Evolutionary conservation across 257 asterid genomes (phyloP).

Genomic region (Vinca minor): DNA sequence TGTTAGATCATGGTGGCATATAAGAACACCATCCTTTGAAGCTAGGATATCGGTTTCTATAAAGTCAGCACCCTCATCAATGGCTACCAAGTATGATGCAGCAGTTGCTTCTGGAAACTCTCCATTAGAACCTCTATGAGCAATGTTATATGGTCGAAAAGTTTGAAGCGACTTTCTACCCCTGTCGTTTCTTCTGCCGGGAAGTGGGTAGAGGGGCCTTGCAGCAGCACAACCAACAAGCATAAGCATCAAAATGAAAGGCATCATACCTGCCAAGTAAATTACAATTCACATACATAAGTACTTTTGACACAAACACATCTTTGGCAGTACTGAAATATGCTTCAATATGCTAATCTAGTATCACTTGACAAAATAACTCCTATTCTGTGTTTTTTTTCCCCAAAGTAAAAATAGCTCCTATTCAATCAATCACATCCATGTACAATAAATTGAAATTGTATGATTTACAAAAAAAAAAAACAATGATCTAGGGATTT

Average conservation of each 20-base stretch:
- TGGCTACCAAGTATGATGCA: constrained; percentile 88
- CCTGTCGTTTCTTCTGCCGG: constrained; percentile 78
- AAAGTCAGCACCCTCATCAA: constrained; percentile 96
- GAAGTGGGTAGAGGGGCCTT: constrained; percentile 84
- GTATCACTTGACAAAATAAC: too few species aligned
- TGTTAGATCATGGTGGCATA: constrained; percentile 68
- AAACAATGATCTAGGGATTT: background rate
- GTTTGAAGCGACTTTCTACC: constrained; percentile 67
- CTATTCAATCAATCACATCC: too few species aligned
- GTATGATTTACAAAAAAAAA: background rate
- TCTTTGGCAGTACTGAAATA: too few species aligned
- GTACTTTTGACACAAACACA: too few species aligned
- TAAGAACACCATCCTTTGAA: constrained; percentile 78
- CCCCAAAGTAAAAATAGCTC: too few species aligned
- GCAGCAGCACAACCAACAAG: constrained; percentile 62
- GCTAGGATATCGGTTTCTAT: constrained; percentile 82
- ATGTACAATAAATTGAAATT: background rate
- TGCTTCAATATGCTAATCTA: too few species aligned
- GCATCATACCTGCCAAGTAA: constrained; percentile 41
- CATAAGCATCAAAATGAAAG: constrained; percentile 52
- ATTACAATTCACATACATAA: too few species aligned
- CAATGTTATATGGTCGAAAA: constrained; percentile 82
- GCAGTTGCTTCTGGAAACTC: constrained; percentile 95
- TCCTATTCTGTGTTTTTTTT: too few species aligned
- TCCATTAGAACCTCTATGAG: constrained; percentile 97